Percentiles rank a stretch among this genome's conserved stretches.
Evolutionary conservation across 2,329 filamentous ascomycete genomes (phyloP).

Genomic region (Emericellopsis cladophorae): DNA sequence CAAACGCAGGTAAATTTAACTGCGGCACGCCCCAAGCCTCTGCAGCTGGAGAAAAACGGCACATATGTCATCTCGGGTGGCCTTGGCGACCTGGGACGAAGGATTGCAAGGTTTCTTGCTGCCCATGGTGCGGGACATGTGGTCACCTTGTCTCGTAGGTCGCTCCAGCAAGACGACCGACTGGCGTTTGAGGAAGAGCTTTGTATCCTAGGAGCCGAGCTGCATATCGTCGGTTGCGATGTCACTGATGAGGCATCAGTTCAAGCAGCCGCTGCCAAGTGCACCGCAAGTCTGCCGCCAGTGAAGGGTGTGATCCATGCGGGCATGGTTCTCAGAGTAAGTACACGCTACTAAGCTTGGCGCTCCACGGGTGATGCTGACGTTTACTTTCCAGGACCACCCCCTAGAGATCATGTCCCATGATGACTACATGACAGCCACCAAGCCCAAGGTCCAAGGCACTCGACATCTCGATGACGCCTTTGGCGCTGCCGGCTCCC

Average conservation of each 20-base stretch:
- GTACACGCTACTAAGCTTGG: too few relatives aligned
- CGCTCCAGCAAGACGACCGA: constrained; percentile 11
- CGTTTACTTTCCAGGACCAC: constrained; percentile 4
- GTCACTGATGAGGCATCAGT: constrained; percentile 13
- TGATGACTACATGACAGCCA: constrained; percentile 4
- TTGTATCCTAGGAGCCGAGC: constrained; percentile 4
- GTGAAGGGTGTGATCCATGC: constrained; percentile 26
- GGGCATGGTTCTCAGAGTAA: constrained; percentile 18
- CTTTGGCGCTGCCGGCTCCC: constrained; percentile 1
- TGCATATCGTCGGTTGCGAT: constrained; percentile 11
- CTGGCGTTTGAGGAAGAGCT: constrained; percentile 4
- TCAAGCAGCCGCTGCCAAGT: constrained; percentile 7
- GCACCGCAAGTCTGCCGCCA: constrained; percentile 5
- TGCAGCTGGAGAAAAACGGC: constrained; percentile 6
- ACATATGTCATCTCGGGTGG: constrained; percentile 18
- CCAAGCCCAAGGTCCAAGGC: constrained; percentile 6
- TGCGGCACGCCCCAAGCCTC: background rate
- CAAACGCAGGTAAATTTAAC: background rate
- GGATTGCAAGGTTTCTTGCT: constrained; percentile 34
- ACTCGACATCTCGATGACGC: constrained; percentile 4
- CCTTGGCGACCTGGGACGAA: constrained; percentile 16
- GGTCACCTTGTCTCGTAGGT: constrained; percentile 31
- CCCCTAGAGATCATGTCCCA: constrained; percentile 9
- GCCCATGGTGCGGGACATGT: constrained; percentile 33
- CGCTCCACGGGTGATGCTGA: too few relatives aligned